Evolutionary conservation across 345 rosid genomes (phyloP), one percentile per base, ranked within the genome.

Genomic region (Nasturtium officinale): DNA sequence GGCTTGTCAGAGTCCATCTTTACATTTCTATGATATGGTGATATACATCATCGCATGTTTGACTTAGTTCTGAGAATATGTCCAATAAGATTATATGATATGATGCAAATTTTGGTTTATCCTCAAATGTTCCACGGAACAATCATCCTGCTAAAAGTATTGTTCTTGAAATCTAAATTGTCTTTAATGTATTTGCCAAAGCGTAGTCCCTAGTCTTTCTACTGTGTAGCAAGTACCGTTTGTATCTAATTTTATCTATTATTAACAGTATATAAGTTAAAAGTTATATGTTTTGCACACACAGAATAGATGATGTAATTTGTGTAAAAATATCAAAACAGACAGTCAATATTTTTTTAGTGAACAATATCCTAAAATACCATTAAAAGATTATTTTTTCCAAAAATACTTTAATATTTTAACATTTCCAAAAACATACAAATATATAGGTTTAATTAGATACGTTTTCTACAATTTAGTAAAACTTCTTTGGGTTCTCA

Each of bases 1-100:
- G 62, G 37, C 68, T 40, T 61, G 69, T 75, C 79, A 75, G 69
- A 33, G 1, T 53, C 70, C 70, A 76, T 25, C 43, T 32, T 61
- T 40, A 20, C 62, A 21, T 65, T 61, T 58, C 50, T 40, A 40
- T 40, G 63, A 54, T 25, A 54, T 26, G 63, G 40, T 25, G 21
- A 52, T 65, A 8, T 17, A n/a, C 25, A 65, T 58, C 72, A 58
- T 57, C 61, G 35, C 60, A 65, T 6, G 72, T 56, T 54, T 65
- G 54, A 52, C 9, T 72, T 29, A 10, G 9, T 54, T 17, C 2
- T n/a, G 2, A 38, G 21, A 45, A 16, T 45, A 16, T 45, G n/a
- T 56, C 13, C n/a, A 8, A 4, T 48, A 48, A 32, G 30, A 30
- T 18, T 43, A 5, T 43, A 5, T 25, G 52, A 43, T 43, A 25